phyloP scores from a whole-genome alignment of 495 filamentous ascomycete species.

The Pseudomonodictys pantanalensis region DNA sequence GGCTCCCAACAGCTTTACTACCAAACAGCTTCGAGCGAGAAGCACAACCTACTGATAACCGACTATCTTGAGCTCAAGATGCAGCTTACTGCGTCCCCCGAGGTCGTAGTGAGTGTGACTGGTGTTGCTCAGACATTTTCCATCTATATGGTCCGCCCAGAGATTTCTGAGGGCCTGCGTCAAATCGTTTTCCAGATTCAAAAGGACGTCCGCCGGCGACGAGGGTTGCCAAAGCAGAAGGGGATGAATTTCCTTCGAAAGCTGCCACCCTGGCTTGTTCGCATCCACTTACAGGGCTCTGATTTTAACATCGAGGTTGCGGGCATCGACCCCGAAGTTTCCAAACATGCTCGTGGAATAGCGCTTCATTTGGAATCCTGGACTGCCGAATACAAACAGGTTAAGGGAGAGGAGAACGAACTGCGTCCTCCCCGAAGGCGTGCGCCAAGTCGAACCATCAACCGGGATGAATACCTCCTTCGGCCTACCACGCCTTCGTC shows the following conservation, averaged over 20 bases:
- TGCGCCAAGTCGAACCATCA: conserved; percentile 47
- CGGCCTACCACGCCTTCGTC: conserved; percentile 59
- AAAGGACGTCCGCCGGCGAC: conserved; percentile 57
- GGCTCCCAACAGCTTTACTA: conserved; percentile 93
- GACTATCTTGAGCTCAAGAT: conserved; percentile 83
- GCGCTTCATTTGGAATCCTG: conserved; percentile 85
- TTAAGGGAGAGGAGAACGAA: conserved; percentile 61
- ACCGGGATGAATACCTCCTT: conserved; percentile 46
- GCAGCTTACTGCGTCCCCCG: conserved; percentile 77
- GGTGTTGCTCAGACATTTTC: conserved; percentile 83
- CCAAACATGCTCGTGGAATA: conserved; percentile 71
- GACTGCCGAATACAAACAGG: conserved; percentile 85
- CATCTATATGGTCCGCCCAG: conserved; percentile 81
- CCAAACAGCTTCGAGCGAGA: conserved; percentile 74
- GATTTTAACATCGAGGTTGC: conserved; percentile 90
- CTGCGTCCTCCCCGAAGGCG: conserved; percentile 55
- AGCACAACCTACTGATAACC: conserved; percentile 80
- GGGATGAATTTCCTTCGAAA: conserved; percentile 69
- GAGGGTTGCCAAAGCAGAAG: conserved; percentile 25
- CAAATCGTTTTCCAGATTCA: conserved; percentile 83
- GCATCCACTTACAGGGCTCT: conserved; percentile 79
- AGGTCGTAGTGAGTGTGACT: conserved; percentile 75
- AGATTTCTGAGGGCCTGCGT: conserved; percentile 87
- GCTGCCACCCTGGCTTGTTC: conserved; percentile 78
- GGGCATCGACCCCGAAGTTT: conserved; percentile 78